Percentiles rank a stretch among this genome's conserved stretches.
phyloP scores from a whole-genome alignment of 2,329 filamentous ascomycete genomes.

The Pseudogymnoascus sp. region DNA sequence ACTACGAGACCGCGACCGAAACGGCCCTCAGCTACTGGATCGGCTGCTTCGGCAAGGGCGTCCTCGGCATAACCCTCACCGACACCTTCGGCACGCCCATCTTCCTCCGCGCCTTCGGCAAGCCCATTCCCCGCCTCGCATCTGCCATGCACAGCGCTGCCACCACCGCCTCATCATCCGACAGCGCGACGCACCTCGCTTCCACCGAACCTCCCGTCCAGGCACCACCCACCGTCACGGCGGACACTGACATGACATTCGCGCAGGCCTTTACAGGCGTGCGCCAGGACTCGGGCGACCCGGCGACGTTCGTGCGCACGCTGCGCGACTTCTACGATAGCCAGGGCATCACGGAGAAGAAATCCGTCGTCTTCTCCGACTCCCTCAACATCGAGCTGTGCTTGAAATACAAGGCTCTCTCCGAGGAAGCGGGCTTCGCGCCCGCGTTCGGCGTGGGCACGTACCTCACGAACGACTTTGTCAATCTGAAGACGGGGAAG shows the following conservation, averaged over 20 bases:
- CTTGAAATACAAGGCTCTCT: slow-evolving; percentile 77
- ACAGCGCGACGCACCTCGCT: slow-evolving; percentile 25
- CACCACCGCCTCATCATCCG: slow-evolving; percentile 32
- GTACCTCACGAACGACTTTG: slow-evolving; percentile 91
- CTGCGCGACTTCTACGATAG: slow-evolving; percentile 40
- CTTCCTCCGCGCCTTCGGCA: slow-evolving; percentile 77
- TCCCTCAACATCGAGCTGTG: slow-evolving; percentile 86
- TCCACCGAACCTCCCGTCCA: slow-evolving; percentile 35
- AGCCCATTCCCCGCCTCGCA: slow-evolving; percentile 46
- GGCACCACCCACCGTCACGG: slow-evolving; percentile 23
- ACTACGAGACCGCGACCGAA: slow-evolving; percentile 80
- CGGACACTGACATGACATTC: slow-evolving; percentile 43
- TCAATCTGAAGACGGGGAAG: slow-evolving; percentile 57
- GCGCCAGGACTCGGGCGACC: slow-evolving; percentile 65
- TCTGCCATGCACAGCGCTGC: slow-evolving; percentile 33
- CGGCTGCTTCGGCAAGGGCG: slow-evolving; percentile 75
- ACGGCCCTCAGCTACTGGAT: slow-evolving; percentile 82
- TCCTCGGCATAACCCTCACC: slow-evolving; percentile 81
- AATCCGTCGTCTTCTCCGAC: slow-evolving; percentile 91
- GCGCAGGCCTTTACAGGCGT: slow-evolving; percentile 60
- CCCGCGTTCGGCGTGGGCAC: slow-evolving; percentile 92
- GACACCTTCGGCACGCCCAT: slow-evolving; percentile 92
- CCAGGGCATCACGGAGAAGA: slow-evolving; percentile 63
- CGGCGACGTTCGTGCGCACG: slow-evolving; percentile 54
- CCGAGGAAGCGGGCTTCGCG: slow-evolving; percentile 71